These are phyloP conservation scores for Blastomyces gilchristii DNA, from an alignment of 2,329 filamentous ascomycete genomes.

Conservation along the genomic window DNA sequence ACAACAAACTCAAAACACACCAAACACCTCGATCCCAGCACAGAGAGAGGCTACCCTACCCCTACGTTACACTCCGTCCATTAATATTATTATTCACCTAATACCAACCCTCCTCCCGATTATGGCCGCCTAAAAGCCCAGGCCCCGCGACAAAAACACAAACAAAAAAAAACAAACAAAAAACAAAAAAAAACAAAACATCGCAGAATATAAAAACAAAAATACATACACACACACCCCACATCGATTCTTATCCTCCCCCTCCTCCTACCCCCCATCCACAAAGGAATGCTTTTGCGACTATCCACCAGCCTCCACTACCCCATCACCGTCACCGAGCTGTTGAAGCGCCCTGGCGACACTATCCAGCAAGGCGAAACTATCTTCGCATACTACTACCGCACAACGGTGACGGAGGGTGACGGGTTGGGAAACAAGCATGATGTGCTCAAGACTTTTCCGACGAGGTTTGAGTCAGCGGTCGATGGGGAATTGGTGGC, in stretches of 20 bases:
- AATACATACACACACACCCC: too few species aligned
- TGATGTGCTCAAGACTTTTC: slow-evolving; percentile 58
- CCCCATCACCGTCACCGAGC: slow-evolving; percentile 81
- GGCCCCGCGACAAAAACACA: neutral
- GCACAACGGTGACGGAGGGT: slow-evolving; percentile 56
- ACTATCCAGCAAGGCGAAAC: slow-evolving; percentile 63
- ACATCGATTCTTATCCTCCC: neutral
- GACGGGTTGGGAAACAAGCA: slow-evolving; percentile 65
- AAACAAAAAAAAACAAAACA: too few species aligned
- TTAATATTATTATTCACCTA: too few species aligned
- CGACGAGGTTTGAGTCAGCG: slow-evolving; percentile 71
- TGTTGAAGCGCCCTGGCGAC: slow-evolving; percentile 68
- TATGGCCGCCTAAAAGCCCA: neutral
- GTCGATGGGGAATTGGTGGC: slow-evolving; percentile 66
- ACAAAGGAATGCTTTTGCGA: slow-evolving; percentile 36
- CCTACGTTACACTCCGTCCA: too few species aligned
- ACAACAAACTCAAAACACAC: too few species aligned
- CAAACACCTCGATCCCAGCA: too few species aligned
- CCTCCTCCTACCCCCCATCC: neutral
- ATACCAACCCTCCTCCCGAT: neutral
- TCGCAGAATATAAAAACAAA: neutral
- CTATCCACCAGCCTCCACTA: slow-evolving; percentile 60
- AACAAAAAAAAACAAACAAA: neutral
- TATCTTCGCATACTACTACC: slow-evolving; percentile 80
- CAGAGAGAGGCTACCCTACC: too few species aligned